These are phyloP conservation scores for Trichoderma breve DNA, from an alignment of 2,329 filamentous ascomycete species.

Conservation along the genomic window DNA sequence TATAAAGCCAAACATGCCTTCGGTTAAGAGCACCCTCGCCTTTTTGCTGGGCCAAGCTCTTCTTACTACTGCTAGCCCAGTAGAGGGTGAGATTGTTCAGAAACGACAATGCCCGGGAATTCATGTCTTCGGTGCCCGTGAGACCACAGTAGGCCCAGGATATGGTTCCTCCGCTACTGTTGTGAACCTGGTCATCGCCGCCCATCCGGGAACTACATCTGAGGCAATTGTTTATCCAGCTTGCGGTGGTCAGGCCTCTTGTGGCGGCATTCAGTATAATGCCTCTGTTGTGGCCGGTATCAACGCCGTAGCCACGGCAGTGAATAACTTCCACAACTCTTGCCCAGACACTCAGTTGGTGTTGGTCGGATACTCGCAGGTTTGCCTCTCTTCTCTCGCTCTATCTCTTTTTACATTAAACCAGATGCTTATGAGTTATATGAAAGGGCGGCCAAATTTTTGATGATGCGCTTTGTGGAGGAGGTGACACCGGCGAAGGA, in stretches of 20 bases:
- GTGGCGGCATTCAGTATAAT: constrained; percentile 59
- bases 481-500: constrained; percentile 47
- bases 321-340: constrained; percentile 55
- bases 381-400: constrained; percentile 27
- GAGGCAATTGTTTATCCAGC: constrained; percentile 60
- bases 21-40: not conserved
- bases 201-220: constrained; percentile 50
- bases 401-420: not conserved
- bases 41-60: constrained; percentile 10
- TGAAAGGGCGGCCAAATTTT: constrained; percentile 57
- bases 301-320: constrained; percentile 32
- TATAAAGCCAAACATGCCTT: constrained; percentile 1
- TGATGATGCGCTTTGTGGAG: constrained; percentile 62
- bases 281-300: constrained; percentile 40
- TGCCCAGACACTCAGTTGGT: constrained; percentile 59
- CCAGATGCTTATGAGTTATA: not conserved
- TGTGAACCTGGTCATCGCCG: constrained; percentile 48
- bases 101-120: constrained; percentile 27
- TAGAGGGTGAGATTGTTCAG: not conserved
- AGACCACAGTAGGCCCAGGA: constrained; percentile 50
- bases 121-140: constrained; percentile 48
- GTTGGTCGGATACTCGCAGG: constrained; percentile 61
- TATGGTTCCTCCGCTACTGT: constrained; percentile 51
- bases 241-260: constrained; percentile 58
- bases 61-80: not conserved